Evolutionary conservation across 139 green algal species (phyloP).

Genomic region (Volvox africanus): DNA sequence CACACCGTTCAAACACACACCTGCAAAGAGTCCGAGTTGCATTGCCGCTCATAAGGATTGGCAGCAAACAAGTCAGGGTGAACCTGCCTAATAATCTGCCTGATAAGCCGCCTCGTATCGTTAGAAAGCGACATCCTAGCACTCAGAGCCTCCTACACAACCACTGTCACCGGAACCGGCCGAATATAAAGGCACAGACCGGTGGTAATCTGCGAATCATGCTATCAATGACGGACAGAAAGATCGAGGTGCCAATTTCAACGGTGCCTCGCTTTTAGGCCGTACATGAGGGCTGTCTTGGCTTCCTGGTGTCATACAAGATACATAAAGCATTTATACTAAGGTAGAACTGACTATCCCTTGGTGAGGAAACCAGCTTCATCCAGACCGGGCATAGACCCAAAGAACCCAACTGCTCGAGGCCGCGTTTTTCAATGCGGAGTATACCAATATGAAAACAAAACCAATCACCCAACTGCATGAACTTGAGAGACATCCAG

Average conservation of each 20-base stretch:
- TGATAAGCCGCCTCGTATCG: slow-evolving; percentile 41
- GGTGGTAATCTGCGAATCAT: background rate
- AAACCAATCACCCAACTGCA: too few relatives aligned
- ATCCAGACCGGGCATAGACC: too few relatives aligned
- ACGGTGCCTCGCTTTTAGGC: background rate
- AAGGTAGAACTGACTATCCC: too few relatives aligned
- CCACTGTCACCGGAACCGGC: background rate
- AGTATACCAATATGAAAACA: too few relatives aligned
- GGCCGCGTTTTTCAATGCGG: too few relatives aligned
- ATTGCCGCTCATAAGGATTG: slow-evolving; percentile 76
- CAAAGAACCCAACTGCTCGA: too few relatives aligned
- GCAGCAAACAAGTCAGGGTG: slow-evolving; percentile 89
- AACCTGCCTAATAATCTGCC: slow-evolving; percentile 78
- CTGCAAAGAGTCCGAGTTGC: slow-evolving; percentile 88
- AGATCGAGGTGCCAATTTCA: background rate
- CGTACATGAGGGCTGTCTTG: background rate
- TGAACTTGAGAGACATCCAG: too few relatives aligned
- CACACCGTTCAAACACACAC: slow-evolving; percentile 50
- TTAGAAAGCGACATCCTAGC: slow-evolving; percentile 27
- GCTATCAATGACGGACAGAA: background rate
- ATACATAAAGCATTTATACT: too few relatives aligned
- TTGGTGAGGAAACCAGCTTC: too few relatives aligned
- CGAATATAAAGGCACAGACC: background rate
- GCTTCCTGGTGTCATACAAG: too few relatives aligned
- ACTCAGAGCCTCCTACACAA: background rate